Evolutionary conservation across 2,329 filamentous ascomycete species (phyloP).

Genomic region (Colletotrichum cuscutae): DNA sequence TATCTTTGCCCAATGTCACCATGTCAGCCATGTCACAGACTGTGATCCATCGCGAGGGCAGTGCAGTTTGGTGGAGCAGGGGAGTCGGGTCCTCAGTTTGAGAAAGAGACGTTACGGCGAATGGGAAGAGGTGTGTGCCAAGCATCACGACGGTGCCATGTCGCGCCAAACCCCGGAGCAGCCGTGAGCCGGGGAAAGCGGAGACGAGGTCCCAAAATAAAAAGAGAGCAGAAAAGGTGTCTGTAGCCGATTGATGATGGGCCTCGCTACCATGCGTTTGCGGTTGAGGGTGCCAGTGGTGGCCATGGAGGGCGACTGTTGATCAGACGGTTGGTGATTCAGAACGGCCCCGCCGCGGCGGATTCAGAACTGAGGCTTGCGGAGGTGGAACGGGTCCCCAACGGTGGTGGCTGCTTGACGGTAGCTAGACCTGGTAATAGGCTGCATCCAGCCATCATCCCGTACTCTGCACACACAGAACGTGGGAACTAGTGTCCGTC

Average conservation of each 20-base stretch:
- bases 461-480: background rate
- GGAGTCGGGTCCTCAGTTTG: slow-evolving; percentile 2
- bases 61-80: slow-evolving; percentile 20
- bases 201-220: slow-evolving; percentile 30
- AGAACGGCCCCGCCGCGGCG: slow-evolving; percentile 24
- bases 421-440: background rate
- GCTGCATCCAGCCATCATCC: background rate
- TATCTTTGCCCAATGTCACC: slow-evolving; percentile 11
- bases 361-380: background rate
- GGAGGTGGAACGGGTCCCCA: background rate
- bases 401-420: background rate
- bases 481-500: background rate
- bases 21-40: slow-evolving; percentile 33
- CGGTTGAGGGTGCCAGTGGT: slow-evolving; percentile 23
- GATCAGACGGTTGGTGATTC: slow-evolving; percentile 34
- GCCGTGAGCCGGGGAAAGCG: slow-evolving; percentile 22
- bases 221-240: background rate
- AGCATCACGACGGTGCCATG: slow-evolving; percentile 30
- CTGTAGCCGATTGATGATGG: slow-evolving; percentile 25
- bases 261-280: slow-evolving; percentile 21
- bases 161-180: slow-evolving; percentile 31
- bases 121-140: slow-evolving; percentile 13
- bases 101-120: slow-evolving; percentile 11
- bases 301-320: slow-evolving; percentile 17
- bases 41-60: slow-evolving; percentile 26